Evolutionary conservation across 2,329 filamentous ascomycete species (phyloP).

Genomic region (Fusarium sp.): DNA sequence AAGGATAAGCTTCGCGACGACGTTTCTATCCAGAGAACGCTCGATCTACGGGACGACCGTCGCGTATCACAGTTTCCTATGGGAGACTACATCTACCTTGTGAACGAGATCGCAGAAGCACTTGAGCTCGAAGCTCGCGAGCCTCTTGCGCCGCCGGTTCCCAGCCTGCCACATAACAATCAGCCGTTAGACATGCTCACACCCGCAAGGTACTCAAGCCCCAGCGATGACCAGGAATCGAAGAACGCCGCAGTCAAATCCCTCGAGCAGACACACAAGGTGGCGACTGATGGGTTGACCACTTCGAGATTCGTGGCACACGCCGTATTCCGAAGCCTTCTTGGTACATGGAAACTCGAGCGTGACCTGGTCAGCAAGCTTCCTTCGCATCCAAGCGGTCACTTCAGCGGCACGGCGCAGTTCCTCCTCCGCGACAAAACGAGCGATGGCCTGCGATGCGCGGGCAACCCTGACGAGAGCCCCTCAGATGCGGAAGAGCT

Average conservation of each 20-base stretch:
- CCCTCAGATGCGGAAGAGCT: slow-evolving; percentile 45
- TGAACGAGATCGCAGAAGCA: slow-evolving; percentile 74
- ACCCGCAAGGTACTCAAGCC: slow-evolving; percentile 64
- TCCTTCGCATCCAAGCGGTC: slow-evolving; percentile 70
- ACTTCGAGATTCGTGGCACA: slow-evolving; percentile 66
- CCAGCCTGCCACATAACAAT: slow-evolving; percentile 54
- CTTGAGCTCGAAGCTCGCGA: slow-evolving; percentile 62
- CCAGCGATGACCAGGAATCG: slow-evolving; percentile 52
- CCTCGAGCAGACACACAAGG: slow-evolving; percentile 58
- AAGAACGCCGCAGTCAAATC: slow-evolving; percentile 55
- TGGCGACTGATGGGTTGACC: slow-evolving; percentile 56
- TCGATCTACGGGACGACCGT: slow-evolving; percentile 63
- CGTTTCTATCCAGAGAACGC: slow-evolving; percentile 57
- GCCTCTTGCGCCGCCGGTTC: slow-evolving; percentile 41
- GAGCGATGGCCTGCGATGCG: slow-evolving; percentile 58
- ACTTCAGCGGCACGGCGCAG: slow-evolving; percentile 70
- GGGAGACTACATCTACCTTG: slow-evolving; percentile 81
- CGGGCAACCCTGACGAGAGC: slow-evolving; percentile 30
- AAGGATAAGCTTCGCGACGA: slow-evolving; percentile 57
- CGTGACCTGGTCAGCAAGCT: slow-evolving; percentile 65
- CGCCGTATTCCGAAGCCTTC: slow-evolving; percentile 76
- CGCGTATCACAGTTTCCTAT: slow-evolving; percentile 79
- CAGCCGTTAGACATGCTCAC: slow-evolving; percentile 65
- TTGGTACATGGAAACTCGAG: slow-evolving; percentile 75
- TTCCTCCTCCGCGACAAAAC: slow-evolving; percentile 74